Conservation (phyloP, 2,329 filamentous ascomycete species). For the Aspergillus latus region DNA sequence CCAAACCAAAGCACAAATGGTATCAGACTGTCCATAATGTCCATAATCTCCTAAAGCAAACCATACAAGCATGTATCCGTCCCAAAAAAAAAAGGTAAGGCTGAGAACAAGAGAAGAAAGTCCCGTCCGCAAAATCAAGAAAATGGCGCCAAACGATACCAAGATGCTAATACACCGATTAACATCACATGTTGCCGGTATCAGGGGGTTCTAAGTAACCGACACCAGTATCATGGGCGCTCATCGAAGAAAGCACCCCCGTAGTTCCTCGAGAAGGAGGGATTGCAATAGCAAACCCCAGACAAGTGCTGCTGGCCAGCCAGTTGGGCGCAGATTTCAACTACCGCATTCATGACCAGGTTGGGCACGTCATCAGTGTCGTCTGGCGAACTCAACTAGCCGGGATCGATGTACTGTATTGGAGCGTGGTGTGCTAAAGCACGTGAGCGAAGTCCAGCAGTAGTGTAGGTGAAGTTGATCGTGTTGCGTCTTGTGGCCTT, state of each 20-base stretch:
- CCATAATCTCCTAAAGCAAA: conserved; percentile 5
- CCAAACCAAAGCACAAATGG: conserved; percentile 6
- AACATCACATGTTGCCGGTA: conserved; percentile 2
- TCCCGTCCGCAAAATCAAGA: background rate
- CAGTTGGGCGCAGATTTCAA: background rate
- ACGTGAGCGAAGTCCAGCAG: background rate
- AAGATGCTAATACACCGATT: conserved; percentile 2
- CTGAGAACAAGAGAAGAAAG: background rate
- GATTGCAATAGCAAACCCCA: background rate
- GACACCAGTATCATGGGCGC: background rate
- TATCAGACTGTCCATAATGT: conserved; percentile 9
- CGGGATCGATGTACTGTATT: background rate
- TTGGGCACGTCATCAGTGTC: background rate
- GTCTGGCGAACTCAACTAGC: too few species aligned
- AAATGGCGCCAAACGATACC: conserved; percentile 2
- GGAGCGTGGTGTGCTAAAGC: background rate
- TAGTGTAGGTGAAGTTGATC: background rate
- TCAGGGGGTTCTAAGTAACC: background rate
- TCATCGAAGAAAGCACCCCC: background rate
- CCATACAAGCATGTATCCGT: conserved; percentile 3
- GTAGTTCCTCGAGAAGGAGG: background rate
- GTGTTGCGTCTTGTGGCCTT: background rate
- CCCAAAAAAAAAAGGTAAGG: background rate
- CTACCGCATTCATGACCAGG: background rate
- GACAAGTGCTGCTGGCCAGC: background rate